Evolutionary conservation across 1,139 yeast genomes (phyloP).

Genomic region (Geotrichum histeridarum): DNA sequence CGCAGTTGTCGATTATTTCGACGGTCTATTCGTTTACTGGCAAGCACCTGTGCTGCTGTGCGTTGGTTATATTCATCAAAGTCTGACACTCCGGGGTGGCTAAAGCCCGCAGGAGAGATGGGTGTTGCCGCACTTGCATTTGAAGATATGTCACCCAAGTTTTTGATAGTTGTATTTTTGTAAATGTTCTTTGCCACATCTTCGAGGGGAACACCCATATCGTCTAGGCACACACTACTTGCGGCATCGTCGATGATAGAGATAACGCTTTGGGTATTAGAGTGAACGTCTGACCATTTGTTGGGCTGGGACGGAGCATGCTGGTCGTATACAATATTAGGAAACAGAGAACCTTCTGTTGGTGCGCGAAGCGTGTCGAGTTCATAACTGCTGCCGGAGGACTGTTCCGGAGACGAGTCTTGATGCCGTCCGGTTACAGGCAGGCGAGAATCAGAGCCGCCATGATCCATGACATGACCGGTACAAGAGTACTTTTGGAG

Average conservation of each 20-base stretch:
- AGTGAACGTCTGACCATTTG: constrained; percentile 6
- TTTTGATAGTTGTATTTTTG: neutral
- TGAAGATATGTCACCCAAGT: neutral
- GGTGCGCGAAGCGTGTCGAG: neutral
- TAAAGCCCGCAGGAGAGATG: neutral
- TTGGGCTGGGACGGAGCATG: neutral
- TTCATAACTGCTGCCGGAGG: neutral
- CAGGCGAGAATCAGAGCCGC: neutral
- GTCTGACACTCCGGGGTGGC: constrained; percentile 30
- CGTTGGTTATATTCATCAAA: constrained; percentile 40
- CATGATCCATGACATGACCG: constrained; percentile 2
- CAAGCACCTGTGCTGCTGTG: constrained; percentile 37
- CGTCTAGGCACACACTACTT: constrained; percentile 35
- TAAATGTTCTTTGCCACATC: constrained; percentile 17
- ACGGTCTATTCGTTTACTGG: constrained; percentile 28
- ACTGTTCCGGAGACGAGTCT: neutral
- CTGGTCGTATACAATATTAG: neutral
- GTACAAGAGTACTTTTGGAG: neutral
- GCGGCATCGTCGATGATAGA: constrained; percentile 32
- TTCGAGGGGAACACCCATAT: constrained; percentile 27
- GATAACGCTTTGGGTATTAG: constrained; percentile 8
- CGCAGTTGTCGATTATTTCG: constrained; percentile 16
- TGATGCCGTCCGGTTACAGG: neutral
- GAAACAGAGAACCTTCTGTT: constrained; percentile 1
- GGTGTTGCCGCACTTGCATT: constrained; percentile 4